Conservation (phyloP, 257 asterid species). For the Coffea eugenioides region DNA sequence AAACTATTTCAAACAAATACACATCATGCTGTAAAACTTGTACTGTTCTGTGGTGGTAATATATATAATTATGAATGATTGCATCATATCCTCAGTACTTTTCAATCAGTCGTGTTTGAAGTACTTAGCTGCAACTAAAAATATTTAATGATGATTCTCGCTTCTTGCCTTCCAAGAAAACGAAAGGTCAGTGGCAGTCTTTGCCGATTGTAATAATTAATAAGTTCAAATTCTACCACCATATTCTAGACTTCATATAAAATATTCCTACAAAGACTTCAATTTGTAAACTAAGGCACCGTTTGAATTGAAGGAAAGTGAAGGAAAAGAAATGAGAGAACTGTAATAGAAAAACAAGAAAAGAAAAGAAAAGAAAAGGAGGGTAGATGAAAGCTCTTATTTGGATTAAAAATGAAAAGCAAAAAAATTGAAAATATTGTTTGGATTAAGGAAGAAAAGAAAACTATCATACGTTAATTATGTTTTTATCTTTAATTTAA, state of each 20-base stretch:
- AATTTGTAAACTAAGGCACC: background rate
- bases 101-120: background rate
- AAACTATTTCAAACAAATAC: background rate
- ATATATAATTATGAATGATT: background rate
- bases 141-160: background rate
- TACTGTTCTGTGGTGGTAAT: background rate
- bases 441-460: too few relatives aligned
- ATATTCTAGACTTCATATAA: background rate
- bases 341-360: too few relatives aligned
- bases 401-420: too few relatives aligned
- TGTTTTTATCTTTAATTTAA: too few relatives aligned
- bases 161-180: background rate
- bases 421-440: too few relatives aligned
- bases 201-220: background rate
- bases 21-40: background rate
- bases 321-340: too few relatives aligned
- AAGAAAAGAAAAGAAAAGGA: too few relatives aligned
- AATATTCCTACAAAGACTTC: background rate
- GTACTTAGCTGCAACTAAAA: background rate
- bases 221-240: slow-evolving; percentile 1
- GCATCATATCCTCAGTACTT: background rate
- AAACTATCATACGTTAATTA: too few relatives aligned
- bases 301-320: too few relatives aligned
- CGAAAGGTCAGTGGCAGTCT: slow-evolving; percentile 3
- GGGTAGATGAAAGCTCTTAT: too few relatives aligned